These are phyloP conservation scores for Mycosarcoma maydis DNA, from an alignment of 1,284 basidiomycete genomes.

Conservation along the genomic window DNA sequence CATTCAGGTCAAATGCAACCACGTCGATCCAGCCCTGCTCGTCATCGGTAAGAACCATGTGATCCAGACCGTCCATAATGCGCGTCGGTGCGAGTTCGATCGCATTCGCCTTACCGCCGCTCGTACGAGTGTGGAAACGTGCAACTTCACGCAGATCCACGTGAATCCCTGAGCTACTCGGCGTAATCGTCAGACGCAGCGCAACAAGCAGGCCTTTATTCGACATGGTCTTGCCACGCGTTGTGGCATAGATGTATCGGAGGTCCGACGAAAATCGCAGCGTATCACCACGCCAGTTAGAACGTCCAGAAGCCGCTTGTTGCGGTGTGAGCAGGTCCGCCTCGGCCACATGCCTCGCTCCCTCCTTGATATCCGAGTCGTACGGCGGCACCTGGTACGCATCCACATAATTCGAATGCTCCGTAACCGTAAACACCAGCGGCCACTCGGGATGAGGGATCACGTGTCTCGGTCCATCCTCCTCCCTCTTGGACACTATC, in stretches of 20 bases:
- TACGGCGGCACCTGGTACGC: slow-evolving; percentile 18
- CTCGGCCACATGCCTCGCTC: slow-evolving; percentile 2
- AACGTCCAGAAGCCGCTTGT: background rate
- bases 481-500: slow-evolving; percentile 10
- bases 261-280: slow-evolving; percentile 54
- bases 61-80: background rate
- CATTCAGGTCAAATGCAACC: slow-evolving; percentile 33
- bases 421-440: slow-evolving; percentile 55
- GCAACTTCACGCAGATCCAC: slow-evolving; percentile 11
- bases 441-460: slow-evolving; percentile 47
- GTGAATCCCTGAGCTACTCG: background rate
- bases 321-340: slow-evolving; percentile 28
- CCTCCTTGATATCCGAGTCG: background rate
- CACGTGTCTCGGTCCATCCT: slow-evolving; percentile 60
- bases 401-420: slow-evolving; percentile 57
- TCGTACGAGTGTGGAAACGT: slow-evolving; percentile 45
- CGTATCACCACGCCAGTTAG: slow-evolving; percentile 57
- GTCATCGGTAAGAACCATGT: slow-evolving; percentile 59
- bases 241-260: slow-evolving; percentile 51
- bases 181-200: slow-evolving; percentile 16
- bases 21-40: slow-evolving; percentile 49
- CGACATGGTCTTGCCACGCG: slow-evolving; percentile 42
- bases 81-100: slow-evolving; percentile 51
- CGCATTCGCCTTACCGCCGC: slow-evolving; percentile 63
- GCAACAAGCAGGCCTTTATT: slow-evolving; percentile 43